Evolutionary conservation across 1,284 basidiomycete genomes (phyloP).

Genomic region (Lentinula novae-zelandiae): DNA sequence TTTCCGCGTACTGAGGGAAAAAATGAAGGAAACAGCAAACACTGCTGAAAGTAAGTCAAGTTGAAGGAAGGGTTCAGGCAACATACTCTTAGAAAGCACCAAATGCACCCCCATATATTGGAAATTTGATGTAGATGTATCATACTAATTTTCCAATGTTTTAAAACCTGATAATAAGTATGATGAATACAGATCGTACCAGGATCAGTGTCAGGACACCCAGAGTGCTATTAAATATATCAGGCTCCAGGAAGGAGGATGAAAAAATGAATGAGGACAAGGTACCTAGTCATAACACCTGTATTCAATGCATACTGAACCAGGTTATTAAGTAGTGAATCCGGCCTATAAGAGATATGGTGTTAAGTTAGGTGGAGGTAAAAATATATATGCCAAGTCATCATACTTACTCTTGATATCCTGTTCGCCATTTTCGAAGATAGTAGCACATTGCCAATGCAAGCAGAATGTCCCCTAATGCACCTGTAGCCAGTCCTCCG

Average conservation of each 20-base stretch:
- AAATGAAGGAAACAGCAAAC: constrained; percentile 27
- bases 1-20: constrained; percentile 39
- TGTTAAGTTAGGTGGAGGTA: too few relatives aligned
- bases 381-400: too few relatives aligned
- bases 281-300: constrained; percentile 10
- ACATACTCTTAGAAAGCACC: constrained; percentile 25
- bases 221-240: neutral
- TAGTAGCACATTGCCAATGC: constrained; percentile 12
- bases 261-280: neutral
- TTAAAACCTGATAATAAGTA: neutral
- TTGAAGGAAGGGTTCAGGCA: neutral
- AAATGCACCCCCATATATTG: constrained; percentile 28
- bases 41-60: constrained; percentile 15
- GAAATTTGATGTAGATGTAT: constrained; percentile 20
- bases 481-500: constrained; percentile 7
- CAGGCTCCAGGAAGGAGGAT: neutral
- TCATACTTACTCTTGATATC: constrained; percentile 8
- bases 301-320: constrained; percentile 10
- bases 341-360: neutral
- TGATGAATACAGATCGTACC: neutral
- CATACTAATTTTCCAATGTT: constrained; percentile 19
- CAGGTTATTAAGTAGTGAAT: neutral
- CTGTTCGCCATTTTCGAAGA: constrained; percentile 12
- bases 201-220: constrained; percentile 9
- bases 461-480: constrained; percentile 11